These are phyloP conservation scores for Abrus precatorius DNA, from an alignment of 306 rosid genomes.

Conservation along the genomic window DNA sequence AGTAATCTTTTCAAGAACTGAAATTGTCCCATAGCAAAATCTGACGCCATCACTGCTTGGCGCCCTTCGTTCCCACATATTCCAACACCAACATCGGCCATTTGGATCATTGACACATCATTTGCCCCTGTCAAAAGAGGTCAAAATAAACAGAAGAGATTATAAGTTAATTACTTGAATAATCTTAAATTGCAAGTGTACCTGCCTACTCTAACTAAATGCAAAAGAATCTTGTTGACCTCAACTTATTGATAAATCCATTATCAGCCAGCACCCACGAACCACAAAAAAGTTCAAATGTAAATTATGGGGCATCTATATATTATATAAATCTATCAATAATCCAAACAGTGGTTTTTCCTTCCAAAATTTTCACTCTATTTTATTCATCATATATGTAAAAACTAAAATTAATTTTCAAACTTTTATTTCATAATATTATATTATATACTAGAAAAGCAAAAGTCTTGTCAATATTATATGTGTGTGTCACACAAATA, in stretches of 20 bases:
- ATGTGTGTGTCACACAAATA: too few species aligned
- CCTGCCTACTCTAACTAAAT: not conserved
- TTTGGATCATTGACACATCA: conserved; percentile 95
- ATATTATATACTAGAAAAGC: too few species aligned
- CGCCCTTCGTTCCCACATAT: conserved; percentile 97
- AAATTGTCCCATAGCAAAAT: conserved; percentile 95
- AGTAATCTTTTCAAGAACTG: conserved; percentile 74
- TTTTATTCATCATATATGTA: too few species aligned
- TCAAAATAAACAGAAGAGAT: not conserved
- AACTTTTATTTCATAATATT: too few species aligned
- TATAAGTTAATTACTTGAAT: conserved; percentile 19
- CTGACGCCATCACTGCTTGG: conserved; percentile 97
- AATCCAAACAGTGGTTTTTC: too few species aligned
- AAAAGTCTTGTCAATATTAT: too few species aligned
- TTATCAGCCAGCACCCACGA: not conserved
- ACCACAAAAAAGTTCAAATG: not conserved
- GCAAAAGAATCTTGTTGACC: conserved; percentile 22
- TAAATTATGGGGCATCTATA: not conserved
- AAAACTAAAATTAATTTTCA: too few species aligned
- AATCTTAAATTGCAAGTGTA: conserved; percentile 27
- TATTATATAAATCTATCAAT: too few species aligned
- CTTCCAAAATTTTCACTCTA: too few species aligned
- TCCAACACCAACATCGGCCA: conserved; percentile 97
- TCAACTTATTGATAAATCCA: conserved; percentile 21
- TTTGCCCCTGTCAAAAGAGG: conserved; percentile 69